phyloP scores from a whole-genome alignment of 495 filamentous ascomycete genomes.

The Penicillium roqueforti region DNA sequence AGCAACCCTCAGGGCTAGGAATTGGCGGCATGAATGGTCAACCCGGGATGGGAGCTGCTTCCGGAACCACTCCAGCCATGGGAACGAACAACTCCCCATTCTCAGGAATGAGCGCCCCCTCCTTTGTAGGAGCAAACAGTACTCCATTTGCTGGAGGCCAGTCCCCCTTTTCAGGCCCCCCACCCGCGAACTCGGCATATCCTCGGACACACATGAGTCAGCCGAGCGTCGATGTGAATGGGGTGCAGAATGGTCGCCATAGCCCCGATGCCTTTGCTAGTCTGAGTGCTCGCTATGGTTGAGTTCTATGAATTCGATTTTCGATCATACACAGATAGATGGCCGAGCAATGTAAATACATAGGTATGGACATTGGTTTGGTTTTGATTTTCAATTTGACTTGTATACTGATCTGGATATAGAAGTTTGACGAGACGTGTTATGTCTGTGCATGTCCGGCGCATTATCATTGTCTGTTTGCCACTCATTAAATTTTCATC shows the following conservation, averaged over 20 bases:
- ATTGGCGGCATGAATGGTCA: slow-evolving; percentile 10
- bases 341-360: slow-evolving; percentile 3
- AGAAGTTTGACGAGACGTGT: slow-evolving; percentile 21
- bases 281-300: slow-evolving; percentile 62
- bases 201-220: slow-evolving; percentile 66
- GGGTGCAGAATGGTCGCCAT: slow-evolving; percentile 72
- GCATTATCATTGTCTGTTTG: slow-evolving; percentile 12
- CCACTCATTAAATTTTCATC: slow-evolving; percentile 3
- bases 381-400: not conserved
- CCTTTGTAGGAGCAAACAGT: slow-evolving; percentile 12
- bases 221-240: slow-evolving; percentile 81
- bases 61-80: not conserved
- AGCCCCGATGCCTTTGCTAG: slow-evolving; percentile 98
- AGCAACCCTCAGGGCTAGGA: slow-evolving; percentile 16
- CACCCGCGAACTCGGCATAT: slow-evolving; percentile 14
- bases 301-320: slow-evolving; percentile 4
- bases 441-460: slow-evolving; percentile 17
- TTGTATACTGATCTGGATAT: slow-evolving; percentile 14
- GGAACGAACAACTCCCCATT: slow-evolving; percentile 13
- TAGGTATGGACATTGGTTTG: slow-evolving; percentile 6
- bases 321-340: not conserved
- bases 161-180: slow-evolving; percentile 12
- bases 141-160: slow-evolving; percentile 10
- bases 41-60: not conserved
- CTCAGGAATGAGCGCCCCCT: slow-evolving; percentile 9